Evolutionary conservation across 805 yeast genomes (phyloP).

Genomic region (Candida lessepsii): DNA sequence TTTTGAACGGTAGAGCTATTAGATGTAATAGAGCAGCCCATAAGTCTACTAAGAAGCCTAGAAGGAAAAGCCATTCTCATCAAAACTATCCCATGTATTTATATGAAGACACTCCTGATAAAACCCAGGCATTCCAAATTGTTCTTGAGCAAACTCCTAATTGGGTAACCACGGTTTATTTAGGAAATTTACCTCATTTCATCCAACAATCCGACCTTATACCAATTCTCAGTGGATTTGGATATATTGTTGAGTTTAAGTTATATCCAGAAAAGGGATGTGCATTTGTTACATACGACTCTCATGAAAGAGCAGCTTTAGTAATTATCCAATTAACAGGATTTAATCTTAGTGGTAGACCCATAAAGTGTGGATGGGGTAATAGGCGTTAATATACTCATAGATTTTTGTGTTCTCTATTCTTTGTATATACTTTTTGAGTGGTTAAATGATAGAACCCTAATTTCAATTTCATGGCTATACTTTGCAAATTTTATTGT

Average conservation of each 20-base stretch:
- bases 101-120: neutral
- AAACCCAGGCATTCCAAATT: slow-evolving; percentile 42
- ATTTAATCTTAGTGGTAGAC: slow-evolving; percentile 69
- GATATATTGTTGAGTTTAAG: slow-evolving; percentile 77
- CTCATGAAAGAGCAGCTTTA: slow-evolving; percentile 85
- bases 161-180: slow-evolving; percentile 82
- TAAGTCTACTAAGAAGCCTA: slow-evolving; percentile 29
- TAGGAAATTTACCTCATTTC: slow-evolving; percentile 80
- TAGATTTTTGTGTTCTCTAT: neutral
- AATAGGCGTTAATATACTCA: slow-evolving; percentile 27
- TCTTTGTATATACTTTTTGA: too few species aligned
- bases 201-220: slow-evolving; percentile 71
- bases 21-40: slow-evolving; percentile 90
- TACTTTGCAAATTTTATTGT: too few species aligned
- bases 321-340: slow-evolving; percentile 81
- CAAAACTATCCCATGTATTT: neutral
- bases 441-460: too few species aligned
- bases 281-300: slow-evolving; percentile 83
- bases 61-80: neutral
- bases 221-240: slow-evolving; percentile 75
- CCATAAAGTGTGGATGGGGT: slow-evolving; percentile 87
- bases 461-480: too few species aligned
- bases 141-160: slow-evolving; percentile 76
- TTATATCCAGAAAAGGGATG: slow-evolving; percentile 80
- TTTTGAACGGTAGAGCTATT: slow-evolving; percentile 70